Evolutionary conservation across 768 basidiomycete species (phyloP), one percentile per base, ranked within the genome.

Genomic region (Harrya chromipes): DNA sequence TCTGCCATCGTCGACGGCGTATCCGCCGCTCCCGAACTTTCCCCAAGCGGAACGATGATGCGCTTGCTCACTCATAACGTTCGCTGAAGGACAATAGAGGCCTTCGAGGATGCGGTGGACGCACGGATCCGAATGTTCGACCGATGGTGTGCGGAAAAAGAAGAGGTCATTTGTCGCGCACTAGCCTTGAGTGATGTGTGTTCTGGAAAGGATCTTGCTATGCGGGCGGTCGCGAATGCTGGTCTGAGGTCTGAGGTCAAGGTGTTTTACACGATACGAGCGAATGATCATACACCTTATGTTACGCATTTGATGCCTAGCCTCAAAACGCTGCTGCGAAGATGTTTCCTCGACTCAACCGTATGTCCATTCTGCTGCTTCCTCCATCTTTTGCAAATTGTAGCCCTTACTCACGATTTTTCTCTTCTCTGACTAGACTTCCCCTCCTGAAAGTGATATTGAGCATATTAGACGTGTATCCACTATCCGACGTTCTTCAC

Each of bases 21-120:
- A n/a, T n/a, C n/a, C n/a, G n/a, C n/a, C n/a, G n/a, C n/a, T n/a
- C n/a, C n/a, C n/a, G n/a, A n/a, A n/a, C n/a, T n/a, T n/a, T n/a
- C n/a, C n/a, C n/a, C n/a, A n/a, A n/a, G n/a, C n/a, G n/a, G n/a
- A n/a, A n/a, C n/a, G n/a, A n/a, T n/a, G n/a, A n/a, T n/a, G n/a
- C n/a, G n/a, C n/a, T n/a, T n/a, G n/a, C n/a, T n/a, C n/a, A n/a
- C n/a, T n/a, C n/a, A n/a, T n/a, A n/a, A n/a, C n/a, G n/a, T n/a
- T n/a, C n/a, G n/a, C n/a, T n/a, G n/a, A n/a, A n/a, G n/a, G n/a
- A n/a, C n/a, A n/a, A n/a, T n/a, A n/a, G n/a, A n/a, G n/a, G n/a
- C n/a, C n/a, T n/a, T n/a, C n/a, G n/a, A 85, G 1, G 87, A 90
- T 47, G 88, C 87, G 0, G 69, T 91, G 40, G 81, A 82, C 51